Evolutionary conservation across 495 filamentous ascomycete genomes (phyloP).

Genomic region (Rusavskia elegans): DNA sequence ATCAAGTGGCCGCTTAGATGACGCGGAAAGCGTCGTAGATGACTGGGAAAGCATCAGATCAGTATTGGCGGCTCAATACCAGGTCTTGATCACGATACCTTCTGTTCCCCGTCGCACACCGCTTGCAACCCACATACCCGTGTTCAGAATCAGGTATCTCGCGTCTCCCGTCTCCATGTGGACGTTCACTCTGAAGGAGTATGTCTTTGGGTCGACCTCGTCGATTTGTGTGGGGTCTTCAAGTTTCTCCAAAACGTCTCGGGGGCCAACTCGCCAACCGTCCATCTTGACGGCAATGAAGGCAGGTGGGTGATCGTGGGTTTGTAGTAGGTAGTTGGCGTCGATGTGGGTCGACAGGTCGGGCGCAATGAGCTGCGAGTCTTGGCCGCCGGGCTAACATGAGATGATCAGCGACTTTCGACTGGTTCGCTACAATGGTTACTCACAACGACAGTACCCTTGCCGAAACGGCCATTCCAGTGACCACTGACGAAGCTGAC

Average conservation of each 20-base stretch:
- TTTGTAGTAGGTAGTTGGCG: conserved; percentile 40
- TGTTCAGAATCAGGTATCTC: conserved; percentile 45
- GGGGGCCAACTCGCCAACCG: conserved; percentile 41
- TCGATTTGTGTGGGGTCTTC: conserved; percentile 32
- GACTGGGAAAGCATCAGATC: conserved; percentile 4
- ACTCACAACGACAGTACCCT: conserved; percentile 42
- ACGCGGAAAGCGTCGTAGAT: conserved; percentile 18
- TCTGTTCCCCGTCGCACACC: conserved; percentile 42
- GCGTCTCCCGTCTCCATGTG: conserved; percentile 46
- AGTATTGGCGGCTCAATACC: background rate
- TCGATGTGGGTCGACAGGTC: conserved; percentile 36
- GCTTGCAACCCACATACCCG: conserved; percentile 45
- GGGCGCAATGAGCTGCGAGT: conserved; percentile 39
- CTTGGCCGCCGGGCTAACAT: conserved; percentile 40
- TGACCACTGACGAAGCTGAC: conserved; percentile 40
- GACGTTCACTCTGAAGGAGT: conserved; percentile 40
- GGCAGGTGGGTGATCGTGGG: conserved; percentile 41
- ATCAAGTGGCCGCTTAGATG: conserved; percentile 3
- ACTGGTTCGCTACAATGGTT: background rate
- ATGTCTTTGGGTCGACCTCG: conserved; percentile 38
- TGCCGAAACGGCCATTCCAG: conserved; percentile 45
- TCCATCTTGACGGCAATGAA: conserved; percentile 40
- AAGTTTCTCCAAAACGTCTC: conserved; percentile 41
- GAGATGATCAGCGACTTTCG: background rate
- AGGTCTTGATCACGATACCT: conserved; percentile 18